Base-by-base conservation (phyloP, 2,329 filamentous ascomycete genomes). In the Cyphellophora attinorum region DNA sequence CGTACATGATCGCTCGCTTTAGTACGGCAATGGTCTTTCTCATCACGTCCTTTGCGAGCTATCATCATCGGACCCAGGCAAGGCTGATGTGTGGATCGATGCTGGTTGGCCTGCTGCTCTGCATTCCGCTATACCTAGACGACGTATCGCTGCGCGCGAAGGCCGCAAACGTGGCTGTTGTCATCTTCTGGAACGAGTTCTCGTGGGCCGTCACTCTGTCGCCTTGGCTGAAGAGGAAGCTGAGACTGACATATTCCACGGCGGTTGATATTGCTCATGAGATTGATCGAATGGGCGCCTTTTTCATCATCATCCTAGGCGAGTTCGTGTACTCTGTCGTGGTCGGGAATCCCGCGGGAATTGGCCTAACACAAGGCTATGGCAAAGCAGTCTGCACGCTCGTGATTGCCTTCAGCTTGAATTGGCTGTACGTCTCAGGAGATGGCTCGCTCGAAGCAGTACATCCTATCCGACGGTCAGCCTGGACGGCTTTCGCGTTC, bases 251-350 rank as follows among this genome's bases (percentile, higher is more conserved):
- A 6, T 69, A 65, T 39, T 62, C 62, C 36, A 67, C 65, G 0
- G 66, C 66, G 0, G 63, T 67, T 3, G 64, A 69, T 37, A 65
- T 70, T 33, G 55, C 60, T 8, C 66, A 69, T 40, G 65, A 69
- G 42, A 56, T 68, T 19, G 66, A 70, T 41, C 60, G 66, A 6
- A 64, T 67, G 50, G 64, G 64, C 0, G 65, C 64, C 11, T 69
- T 70, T 41, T 68, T 64, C 48, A 69, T 70, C 41, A 68, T 69
- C 36, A 65, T 65, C n/a, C 58, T 70, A 0, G 66, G 64, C 33
- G 66, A 69, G 40, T 69, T 68, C 41, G 53, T 68, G 11, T 68
- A 67, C 39, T 58, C 59, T 37, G 64, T 68, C 30, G 55, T 70
- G 23, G 64, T 68, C 8, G 64, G 62, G 3, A 60, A 61, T 17